These are phyloP conservation scores for Thelephora terrestris DNA, from an alignment of 1,284 basidiomycete species.

Conservation along the genomic window DNA sequence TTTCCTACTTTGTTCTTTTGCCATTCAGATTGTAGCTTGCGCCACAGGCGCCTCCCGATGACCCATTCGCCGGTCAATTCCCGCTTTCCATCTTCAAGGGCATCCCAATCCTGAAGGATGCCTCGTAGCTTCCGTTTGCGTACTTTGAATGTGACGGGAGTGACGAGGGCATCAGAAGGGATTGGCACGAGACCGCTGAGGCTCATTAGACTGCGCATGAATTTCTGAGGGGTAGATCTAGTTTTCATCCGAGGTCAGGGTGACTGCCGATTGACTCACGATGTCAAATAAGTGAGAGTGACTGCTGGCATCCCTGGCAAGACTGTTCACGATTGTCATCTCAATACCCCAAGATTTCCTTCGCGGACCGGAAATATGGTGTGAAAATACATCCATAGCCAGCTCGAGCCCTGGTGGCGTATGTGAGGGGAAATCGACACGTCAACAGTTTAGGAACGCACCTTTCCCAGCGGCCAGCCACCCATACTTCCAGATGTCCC, in stretches of 20 bases:
- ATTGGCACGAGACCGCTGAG: constrained; percentile 79
- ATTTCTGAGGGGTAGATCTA: constrained; percentile 31
- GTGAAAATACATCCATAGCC: constrained; percentile 55
- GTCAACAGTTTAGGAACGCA: constrained; percentile 21
- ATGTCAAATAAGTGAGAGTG: constrained; percentile 86
- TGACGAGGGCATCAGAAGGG: constrained; percentile 90
- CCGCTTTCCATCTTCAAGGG: constrained; percentile 60
- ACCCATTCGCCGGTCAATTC: constrained; percentile 96
- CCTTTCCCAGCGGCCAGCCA: constrained; percentile 57
- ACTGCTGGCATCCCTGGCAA: constrained; percentile 79
- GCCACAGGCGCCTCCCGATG: constrained; percentile 87
- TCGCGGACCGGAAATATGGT: constrained; percentile 73
- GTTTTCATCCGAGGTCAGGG: not conserved
- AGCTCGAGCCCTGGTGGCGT: constrained; percentile 58
- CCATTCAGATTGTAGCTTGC: constrained; percentile 79
- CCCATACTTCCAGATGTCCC: constrained; percentile 64
- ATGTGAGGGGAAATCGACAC: not conserved
- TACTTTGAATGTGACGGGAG: constrained; percentile 89
- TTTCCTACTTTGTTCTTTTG: constrained; percentile 26
- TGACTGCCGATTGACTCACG: constrained; percentile 32
- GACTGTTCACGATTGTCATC: constrained; percentile 74
- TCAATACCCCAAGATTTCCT: constrained; percentile 84
- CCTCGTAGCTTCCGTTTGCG: constrained; percentile 65
- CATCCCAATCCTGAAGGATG: constrained; percentile 68
- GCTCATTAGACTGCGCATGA: constrained; percentile 74